Base-by-base conservation (phyloP, 2,329 filamentous ascomycete genomes). In the Fusarium fujikuroi region DNA sequence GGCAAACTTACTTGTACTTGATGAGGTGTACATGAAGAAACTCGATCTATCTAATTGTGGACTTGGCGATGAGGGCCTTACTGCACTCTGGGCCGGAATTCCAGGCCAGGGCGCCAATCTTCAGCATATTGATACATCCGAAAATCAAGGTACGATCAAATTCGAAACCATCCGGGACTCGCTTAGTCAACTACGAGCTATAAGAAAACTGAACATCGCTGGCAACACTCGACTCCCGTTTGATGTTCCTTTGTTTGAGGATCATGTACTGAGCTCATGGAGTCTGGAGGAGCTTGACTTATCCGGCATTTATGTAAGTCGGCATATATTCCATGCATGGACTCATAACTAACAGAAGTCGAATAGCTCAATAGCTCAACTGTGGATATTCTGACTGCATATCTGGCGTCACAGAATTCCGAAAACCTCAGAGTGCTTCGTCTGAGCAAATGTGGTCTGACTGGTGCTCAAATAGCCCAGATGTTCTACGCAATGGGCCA, bases 221-320 rank as follows among this genome's bases (percentile, higher is more conserved):
- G 86, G 87, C 52, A 86, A 86, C 42, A 83, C 89, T 21, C 85
- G 87, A 39, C 84, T 87, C 19, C 78, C 82, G 30, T 77, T 83
- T 3, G 83, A 84, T 7, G 81, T 81, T 19, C 83, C 86, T 5
- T 77, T 90, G 7, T 84, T 90, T 34, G 81, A 87, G 59, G 77
- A 85, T 65, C 82, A 84, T 57, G 78, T 81, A 12, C 78, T 88
- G 49, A 73, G 81, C 44, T 75, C 80, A 23, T 87, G 85, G 82
- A 80, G 80, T n/a, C 80, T 90, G 30, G 85, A 88, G 74, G 86
- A 88, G 64, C 79, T 90, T 21, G 84, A 90, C 69, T 79, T 90
- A 34, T 89, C 88, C 6, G 84, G 85, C 9, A 89, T 87, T 78
- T 85, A 85, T 80, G 86, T 88, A 78, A 70, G 82, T 65, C 28